phyloP scores from a whole-genome alignment of 495 filamentous ascomycete genomes.

The Aspergillus heteromorphus region DNA sequence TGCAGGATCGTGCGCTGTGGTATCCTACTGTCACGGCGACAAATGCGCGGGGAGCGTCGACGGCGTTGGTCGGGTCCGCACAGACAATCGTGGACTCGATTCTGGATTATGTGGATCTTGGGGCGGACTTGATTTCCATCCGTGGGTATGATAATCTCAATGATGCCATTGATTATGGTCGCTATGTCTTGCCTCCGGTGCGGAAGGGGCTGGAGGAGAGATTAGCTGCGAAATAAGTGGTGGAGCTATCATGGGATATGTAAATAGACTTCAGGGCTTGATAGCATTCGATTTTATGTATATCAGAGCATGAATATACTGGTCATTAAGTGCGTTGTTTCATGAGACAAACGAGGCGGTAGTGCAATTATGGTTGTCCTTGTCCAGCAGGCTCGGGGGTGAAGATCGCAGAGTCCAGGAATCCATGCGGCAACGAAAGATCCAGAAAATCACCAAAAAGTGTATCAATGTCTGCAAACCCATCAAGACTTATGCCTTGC shows the following conservation, averaged over 20 bases:
- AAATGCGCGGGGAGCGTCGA: slow-evolving; percentile 50
- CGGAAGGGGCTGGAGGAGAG: slow-evolving; percentile 33
- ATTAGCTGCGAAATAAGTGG: background rate
- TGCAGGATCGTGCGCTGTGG: slow-evolving; percentile 52
- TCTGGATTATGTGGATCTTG: slow-evolving; percentile 49
- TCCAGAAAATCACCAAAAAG: background rate
- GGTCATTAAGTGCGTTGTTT: no score
- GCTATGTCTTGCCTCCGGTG: slow-evolving; percentile 43
- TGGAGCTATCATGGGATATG: no score
- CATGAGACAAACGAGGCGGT: no score
- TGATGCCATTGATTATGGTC: slow-evolving; percentile 50
- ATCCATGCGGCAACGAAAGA: background rate
- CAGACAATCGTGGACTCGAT: slow-evolving; percentile 46
- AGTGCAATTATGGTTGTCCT: no score
- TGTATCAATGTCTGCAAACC: background rate
- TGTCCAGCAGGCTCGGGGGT: background rate
- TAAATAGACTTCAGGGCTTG: background rate
- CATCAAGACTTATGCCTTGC: background rate
- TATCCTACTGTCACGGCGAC: slow-evolving; percentile 53
- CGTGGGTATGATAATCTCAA: slow-evolving; percentile 52
- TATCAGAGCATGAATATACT: no score
- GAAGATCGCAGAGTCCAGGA: background rate
- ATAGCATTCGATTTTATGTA: no score
- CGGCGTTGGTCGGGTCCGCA: slow-evolving; percentile 46
- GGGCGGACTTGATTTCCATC: slow-evolving; percentile 48